Conservation (phyloP, 371 early-diverging fungal genomes). For the Mortierella sp. region DNA sequence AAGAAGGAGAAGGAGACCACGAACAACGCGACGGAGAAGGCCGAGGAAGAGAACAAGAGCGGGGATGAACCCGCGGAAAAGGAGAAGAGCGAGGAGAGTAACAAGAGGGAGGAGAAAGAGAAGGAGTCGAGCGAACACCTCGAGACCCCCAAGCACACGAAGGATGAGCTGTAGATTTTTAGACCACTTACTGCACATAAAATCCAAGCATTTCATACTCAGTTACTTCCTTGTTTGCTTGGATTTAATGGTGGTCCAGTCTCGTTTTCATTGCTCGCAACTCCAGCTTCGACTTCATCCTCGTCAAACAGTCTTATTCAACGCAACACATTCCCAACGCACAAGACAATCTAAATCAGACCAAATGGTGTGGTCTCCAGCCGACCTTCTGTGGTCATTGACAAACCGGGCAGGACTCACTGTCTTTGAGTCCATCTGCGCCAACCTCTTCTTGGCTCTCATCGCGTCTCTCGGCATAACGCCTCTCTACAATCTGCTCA, state of each 20-base stretch:
- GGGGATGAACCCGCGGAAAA: conserved; percentile 28
- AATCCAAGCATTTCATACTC: no score
- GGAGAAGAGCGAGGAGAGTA: conserved; percentile 8
- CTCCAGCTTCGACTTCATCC: no score
- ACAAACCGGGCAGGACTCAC: conserved; percentile 25
- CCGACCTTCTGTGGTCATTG: conserved; percentile 44
- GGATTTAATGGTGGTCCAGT: no score
- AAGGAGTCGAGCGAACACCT: conserved; percentile 1
- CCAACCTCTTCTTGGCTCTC: conserved; percentile 36
- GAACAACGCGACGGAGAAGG: conserved; percentile 34
- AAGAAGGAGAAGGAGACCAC: conserved; percentile 49
- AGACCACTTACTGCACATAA: no score
- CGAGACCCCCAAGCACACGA: conserved; percentile 29
- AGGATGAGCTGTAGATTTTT: conserved; percentile 51
- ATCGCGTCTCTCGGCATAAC: conserved; percentile 19
- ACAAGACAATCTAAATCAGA: not conserved
- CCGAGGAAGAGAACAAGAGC: conserved; percentile 31
- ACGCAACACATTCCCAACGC: no score
- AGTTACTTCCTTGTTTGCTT: not conserved
- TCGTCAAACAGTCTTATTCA: no score
- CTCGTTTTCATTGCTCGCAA: no score
- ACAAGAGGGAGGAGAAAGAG: conserved; percentile 12
- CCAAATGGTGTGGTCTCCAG: conserved; percentile 45
- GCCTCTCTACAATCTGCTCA: conserved; percentile 21
- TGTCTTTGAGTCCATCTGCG: conserved; percentile 48